A percentile compares a stretch with the other conserved stretches of the same genome.
phyloP scores from a whole-genome alignment of 345 rosid species.

The Pistacia atlantica region DNA sequence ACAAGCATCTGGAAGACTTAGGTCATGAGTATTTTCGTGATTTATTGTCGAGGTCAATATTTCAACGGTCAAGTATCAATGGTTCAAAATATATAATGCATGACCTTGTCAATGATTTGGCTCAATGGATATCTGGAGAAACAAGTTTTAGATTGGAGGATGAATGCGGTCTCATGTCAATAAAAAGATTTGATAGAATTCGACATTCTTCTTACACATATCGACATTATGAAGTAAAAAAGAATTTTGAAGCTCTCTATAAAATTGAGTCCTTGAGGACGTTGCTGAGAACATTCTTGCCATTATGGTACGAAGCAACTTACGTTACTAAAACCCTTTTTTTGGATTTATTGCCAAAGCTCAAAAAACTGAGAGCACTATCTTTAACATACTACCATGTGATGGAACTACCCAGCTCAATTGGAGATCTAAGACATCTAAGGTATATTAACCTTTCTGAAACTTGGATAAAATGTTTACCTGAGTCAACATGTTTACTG shows the following conservation, averaged over 20 bases:
- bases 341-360: neutral
- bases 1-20: too few relatives aligned
- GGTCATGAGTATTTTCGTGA: neutral
- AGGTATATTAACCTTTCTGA: too few relatives aligned
- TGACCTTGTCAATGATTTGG: neutral
- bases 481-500: too few relatives aligned
- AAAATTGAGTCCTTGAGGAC: too few relatives aligned
- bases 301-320: rapidly evolving
- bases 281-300: too few relatives aligned
- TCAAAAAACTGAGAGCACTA: neutral
- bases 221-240: neutral
- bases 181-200: neutral
- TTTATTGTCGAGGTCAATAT: slow-evolving; percentile 13
- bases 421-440: too few relatives aligned
- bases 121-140: neutral
- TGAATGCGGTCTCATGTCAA: too few relatives aligned
- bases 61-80: neutral
- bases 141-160: neutral
- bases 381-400: neutral
- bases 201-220: neutral
- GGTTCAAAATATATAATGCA: neutral
- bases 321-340: too few relatives aligned
- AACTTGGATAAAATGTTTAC: too few relatives aligned
- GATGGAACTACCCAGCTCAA: neutral
- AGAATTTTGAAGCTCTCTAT: neutral